Base-by-base conservation (phyloP, 768 basidiomycete species). In the Calocera viscosa region DNA sequence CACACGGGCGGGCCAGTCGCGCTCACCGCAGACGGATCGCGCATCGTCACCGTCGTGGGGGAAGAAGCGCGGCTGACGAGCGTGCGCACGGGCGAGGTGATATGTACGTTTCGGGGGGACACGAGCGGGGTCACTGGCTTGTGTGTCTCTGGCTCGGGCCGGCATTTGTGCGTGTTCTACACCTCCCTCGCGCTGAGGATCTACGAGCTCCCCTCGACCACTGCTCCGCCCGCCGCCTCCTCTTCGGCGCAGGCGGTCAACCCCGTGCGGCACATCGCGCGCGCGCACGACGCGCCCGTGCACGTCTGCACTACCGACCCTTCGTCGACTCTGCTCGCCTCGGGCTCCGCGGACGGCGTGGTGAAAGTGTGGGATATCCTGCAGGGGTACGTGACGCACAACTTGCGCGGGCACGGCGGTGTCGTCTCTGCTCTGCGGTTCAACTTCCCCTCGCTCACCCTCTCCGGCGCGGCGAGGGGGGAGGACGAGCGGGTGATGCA, bases 371-470 rank as follows among this genome's bases (percentile, higher is more conserved):
- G 94, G 94, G 88, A 96, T 74, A 86, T 94, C 53, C 77, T 81
- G 2, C 86, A 86, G 28, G 94, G 93, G 35, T 94, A 87, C 74
- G 84, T 90, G 34, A 99, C 96, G 0, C 96, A 99, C 75, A 82
- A 94, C 14, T 93, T 95, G 81, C 90, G 89, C 72, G 95, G 94
- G 1, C 96, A 98, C 74, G 96, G 94, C 2, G 96, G 96, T n/a
- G 91, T 96, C 68, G 88, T 99, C 74, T 91, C 89, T 70, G 94
- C 95, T 17, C 78, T 98, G 68, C 79, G 83, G 28, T 99, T 94
- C 78, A 89, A 87, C 75, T 90, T 88, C 71, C 87, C 86, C 24
- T 83, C 80, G 68, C 82, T 88, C 68, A 78, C 81, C 1, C 83
- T 84, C 8, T 78, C 78, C 35, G 77, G 81, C 32, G 75, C 71